phyloP scores from a whole-genome alignment of 2,329 filamentous ascomycete genomes.

The Cladosporium oxysporum region DNA sequence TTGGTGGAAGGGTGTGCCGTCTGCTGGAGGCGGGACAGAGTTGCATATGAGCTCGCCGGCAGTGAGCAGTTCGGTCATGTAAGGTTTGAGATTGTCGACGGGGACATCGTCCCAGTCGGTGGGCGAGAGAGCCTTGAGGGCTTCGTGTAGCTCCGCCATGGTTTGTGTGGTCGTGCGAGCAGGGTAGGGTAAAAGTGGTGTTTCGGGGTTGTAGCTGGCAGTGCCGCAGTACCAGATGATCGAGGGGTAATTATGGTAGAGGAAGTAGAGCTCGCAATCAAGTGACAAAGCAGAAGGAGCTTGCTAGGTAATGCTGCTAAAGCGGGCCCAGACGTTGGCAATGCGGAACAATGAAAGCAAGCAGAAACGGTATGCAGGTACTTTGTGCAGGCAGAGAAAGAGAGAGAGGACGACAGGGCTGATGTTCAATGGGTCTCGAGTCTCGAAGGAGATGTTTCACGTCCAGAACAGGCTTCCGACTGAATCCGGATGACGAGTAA shows the following conservation, averaged over 20 bases:
- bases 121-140: constrained; percentile 47
- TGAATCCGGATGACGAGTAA: constrained; percentile 2
- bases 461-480: constrained; percentile 1
- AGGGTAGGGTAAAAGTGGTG: neutral
- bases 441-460: neutral
- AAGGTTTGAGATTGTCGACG: constrained; percentile 42
- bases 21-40: constrained; percentile 66
- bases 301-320: neutral
- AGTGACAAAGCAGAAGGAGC: neutral
- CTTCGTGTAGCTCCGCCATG: constrained; percentile 49
- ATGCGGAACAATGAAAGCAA: neutral
- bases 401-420: neutral
- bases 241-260: neutral
- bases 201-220: neutral
- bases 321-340: neutral
- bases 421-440: neutral
- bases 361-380: neutral
- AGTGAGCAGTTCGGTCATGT: constrained; percentile 45
- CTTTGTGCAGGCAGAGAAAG: neutral
- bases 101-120: constrained; percentile 50
- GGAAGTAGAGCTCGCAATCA: neutral
- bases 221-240: neutral
- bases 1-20: constrained; percentile 47
- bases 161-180: neutral
- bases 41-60: constrained; percentile 71